Conservation (phyloP, 148 eudicot genomes). For the Rhododendron kiyosumense region DNA sequence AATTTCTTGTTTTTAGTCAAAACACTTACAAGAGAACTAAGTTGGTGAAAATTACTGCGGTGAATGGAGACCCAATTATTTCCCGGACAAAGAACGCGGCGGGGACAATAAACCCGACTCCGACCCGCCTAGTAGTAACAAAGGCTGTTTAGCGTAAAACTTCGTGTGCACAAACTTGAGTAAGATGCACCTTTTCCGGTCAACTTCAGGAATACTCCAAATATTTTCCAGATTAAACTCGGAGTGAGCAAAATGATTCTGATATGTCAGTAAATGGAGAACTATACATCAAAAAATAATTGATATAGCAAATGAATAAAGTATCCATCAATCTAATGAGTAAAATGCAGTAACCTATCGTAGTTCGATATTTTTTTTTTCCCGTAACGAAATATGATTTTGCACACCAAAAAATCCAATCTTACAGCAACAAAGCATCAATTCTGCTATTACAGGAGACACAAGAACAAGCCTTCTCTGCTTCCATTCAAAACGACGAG, state of each 20-base stretch:
- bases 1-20: no score
- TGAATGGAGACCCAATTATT: no score
- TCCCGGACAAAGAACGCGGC: no score
- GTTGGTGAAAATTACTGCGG: no score
- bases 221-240: not conserved
- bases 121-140: not conserved
- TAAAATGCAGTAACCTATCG: slow-evolving; percentile 6
- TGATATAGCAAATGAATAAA: not conserved
- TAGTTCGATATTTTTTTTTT: not conserved
- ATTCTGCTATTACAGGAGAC: not conserved
- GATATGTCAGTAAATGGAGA: not conserved
- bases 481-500: not conserved
- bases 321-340: not conserved
- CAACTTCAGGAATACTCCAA: not conserved
- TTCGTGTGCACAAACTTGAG: not conserved
- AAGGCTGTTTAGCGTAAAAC: not conserved
- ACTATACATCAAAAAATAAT: not conserved
- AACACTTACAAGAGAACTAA: no score
- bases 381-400: not conserved
- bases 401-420: slow-evolving; percentile 9
- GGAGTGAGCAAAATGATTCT: not conserved
- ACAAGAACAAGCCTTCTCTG: not conserved
- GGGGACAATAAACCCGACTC: no score
- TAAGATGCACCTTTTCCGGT: not conserved
- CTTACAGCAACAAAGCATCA: slow-evolving; percentile 4